Evolutionary conservation across 805 yeast species (phyloP), one percentile per base, ranked within the genome.

Genomic region (Cyberlindnera nakhonratchasimensis): DNA sequence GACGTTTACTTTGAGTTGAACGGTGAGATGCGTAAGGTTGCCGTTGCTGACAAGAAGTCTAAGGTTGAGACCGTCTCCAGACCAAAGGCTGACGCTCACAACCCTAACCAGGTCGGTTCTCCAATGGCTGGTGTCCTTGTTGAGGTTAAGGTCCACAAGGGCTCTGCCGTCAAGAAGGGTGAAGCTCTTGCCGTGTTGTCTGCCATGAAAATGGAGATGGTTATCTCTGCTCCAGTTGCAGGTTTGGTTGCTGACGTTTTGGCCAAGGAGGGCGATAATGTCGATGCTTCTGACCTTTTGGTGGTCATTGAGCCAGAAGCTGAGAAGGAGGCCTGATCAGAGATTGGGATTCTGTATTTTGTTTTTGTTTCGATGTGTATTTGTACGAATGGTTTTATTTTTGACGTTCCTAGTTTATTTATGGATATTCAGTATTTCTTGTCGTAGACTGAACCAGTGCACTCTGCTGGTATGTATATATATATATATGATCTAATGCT

Each of bases 171-270:
- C 52, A 88, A 87, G 78, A 91, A 91, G 79, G 99, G 99, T 53
- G 96, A 91, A 63, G 90, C 96, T 25, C 66, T 91, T 51, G 95
- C 95, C 48, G 96, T 91, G 20, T 75, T 91, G 62, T 80, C 91
- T 63, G 99, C 99, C 51, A 91, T 91, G 99, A 91, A 91, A 79
- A 91, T 91, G 99, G 99, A 93, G 73, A 93, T 93, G 97, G 95
- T 93, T 39, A 90, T 91, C 57, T 79, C 88, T 63, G 91, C 99
- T 18, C 95, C 95, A 42, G 84, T 80, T 46, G 75, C 82, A 45
- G 99, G 99, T 64, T 79, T 76, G 61, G 79, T 93, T 48, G 81
- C 83, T 36, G 87, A 83, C 18, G 75, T 93, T 17, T 64, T 74
- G 37, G 84, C 88, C 51, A 82, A 82, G 66, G 95, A 87, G 62